Evolutionary conservation across 306 rosid genomes (phyloP).

Genomic region (Dicorynia guianensis): DNA sequence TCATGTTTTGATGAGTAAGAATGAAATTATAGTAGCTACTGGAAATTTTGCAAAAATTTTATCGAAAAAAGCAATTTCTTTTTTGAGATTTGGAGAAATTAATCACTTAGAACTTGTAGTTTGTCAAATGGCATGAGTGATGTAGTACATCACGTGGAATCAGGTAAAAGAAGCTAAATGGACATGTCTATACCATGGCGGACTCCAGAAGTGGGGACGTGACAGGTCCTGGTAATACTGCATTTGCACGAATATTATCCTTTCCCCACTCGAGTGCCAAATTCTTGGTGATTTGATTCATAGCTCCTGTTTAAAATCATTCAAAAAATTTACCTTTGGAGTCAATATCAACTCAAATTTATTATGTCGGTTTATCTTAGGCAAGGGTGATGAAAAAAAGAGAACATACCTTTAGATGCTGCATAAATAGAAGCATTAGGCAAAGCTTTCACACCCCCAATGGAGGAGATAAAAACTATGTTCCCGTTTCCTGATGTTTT

Average conservation of each 20-base stretch:
- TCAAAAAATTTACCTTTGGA: background rate
- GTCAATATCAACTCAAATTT: background rate
- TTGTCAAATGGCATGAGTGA: too few relatives aligned
- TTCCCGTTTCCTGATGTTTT: conserved; percentile 44
- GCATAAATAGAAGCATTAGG: conserved; percentile 56
- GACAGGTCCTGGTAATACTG: conserved; percentile 56
- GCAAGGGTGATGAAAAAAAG: background rate
- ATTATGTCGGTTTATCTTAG: background rate
- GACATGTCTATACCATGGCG: conserved; percentile 5
- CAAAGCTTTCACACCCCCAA: conserved; percentile 35
- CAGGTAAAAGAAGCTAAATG: background rate
- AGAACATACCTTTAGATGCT: conserved; percentile 63
- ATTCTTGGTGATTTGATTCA: conserved; percentile 64
- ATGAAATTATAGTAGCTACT: background rate
- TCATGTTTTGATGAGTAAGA: too few relatives aligned
- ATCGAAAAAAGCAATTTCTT: too few relatives aligned
- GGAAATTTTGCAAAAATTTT: too few relatives aligned
- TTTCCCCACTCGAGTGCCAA: conserved; percentile 63
- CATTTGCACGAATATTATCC: conserved; percentile 51
- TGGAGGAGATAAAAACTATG: conserved; percentile 46
- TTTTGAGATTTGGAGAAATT: too few relatives aligned
- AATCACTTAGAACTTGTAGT: too few relatives aligned
- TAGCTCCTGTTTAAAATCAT: conserved; percentile 48
- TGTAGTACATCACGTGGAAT: too few relatives aligned
- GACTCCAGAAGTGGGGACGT: background rate